Evolutionary conservation across 1,284 basidiomycete genomes (phyloP).

Genomic region (Malassezia brasiliensis): DNA sequence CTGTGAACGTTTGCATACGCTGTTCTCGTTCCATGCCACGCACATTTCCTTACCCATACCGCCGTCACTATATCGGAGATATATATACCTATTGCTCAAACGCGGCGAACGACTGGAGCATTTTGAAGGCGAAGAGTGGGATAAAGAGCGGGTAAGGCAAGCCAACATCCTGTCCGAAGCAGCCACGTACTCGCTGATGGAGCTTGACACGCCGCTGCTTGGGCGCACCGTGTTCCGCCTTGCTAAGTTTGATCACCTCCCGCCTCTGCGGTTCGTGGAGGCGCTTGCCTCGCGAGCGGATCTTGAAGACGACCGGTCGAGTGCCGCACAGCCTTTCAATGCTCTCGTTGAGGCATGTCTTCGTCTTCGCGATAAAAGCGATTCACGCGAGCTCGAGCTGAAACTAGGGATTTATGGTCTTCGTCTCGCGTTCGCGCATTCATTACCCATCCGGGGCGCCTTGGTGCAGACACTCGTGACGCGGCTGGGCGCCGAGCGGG

Average conservation of each 20-base stretch:
- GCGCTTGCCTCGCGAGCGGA: not conserved
- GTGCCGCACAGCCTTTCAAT: slow-evolving; percentile 7
- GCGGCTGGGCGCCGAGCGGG: not conserved
- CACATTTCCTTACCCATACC: not conserved
- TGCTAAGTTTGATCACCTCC: not conserved
- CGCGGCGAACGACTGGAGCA: slow-evolving; percentile 8
- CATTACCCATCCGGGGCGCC: not conserved
- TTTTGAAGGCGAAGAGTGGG: not conserved
- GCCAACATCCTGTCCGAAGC: not conserved
- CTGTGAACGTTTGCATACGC: slow-evolving; percentile 2
- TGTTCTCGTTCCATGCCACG: not conserved
- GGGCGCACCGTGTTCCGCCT: slow-evolving; percentile 14
- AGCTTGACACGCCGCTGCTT: slow-evolving; percentile 9
- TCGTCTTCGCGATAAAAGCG: too few species aligned
- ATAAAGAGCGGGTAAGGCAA: not conserved
- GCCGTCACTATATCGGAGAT: not conserved
- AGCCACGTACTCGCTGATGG: not conserved
- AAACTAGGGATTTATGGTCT: not conserved
- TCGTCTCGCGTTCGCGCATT: not conserved
- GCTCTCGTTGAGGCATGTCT: slow-evolving; percentile 1
- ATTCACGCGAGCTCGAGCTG: too few species aligned
- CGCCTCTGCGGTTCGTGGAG: not conserved
- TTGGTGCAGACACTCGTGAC: slow-evolving; percentile 2
- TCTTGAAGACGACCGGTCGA: not conserved
- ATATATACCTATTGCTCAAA: slow-evolving; percentile 14